Evolutionary conservation across 805 yeast genomes (phyloP).

Genomic region (Saturnispora kantuleensis): DNA sequence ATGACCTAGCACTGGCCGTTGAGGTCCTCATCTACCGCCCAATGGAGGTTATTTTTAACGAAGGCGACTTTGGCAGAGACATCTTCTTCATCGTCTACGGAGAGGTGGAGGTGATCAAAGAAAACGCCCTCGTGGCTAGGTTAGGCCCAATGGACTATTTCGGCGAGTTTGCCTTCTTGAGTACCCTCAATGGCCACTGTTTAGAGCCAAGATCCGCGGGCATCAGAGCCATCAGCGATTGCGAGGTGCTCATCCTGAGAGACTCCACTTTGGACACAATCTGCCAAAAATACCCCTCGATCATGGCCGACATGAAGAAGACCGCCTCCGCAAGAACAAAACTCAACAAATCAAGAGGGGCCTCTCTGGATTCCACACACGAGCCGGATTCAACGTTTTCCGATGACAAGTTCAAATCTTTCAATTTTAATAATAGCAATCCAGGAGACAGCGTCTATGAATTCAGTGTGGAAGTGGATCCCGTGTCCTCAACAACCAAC

Average conservation of each 20-base stretch:
- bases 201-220: constrained; percentile 44
- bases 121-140: constrained; percentile 41
- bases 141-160: constrained; percentile 56
- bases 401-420: not conserved
- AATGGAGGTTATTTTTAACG: constrained; percentile 49
- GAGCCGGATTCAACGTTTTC: not conserved
- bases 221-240: constrained; percentile 49
- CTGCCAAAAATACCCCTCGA: constrained; percentile 47
- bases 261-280: constrained; percentile 45
- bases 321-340: constrained; percentile 47
- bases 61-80: constrained; percentile 53
- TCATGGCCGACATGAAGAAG: constrained; percentile 47
- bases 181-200: constrained; percentile 27
- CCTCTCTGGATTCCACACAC: not conserved
- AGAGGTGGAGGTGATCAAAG: constrained; percentile 54
- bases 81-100: constrained; percentile 61
- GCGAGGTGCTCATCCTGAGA: constrained; percentile 51
- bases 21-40: constrained; percentile 46
- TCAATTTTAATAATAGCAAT: not conserved
- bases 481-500: not conserved
- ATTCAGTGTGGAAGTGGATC: not conserved
- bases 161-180: constrained; percentile 68
- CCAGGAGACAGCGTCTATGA: not conserved
- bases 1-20: constrained; percentile 52
- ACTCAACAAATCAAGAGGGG: constrained; percentile 18